Evolutionary conservation across 306 rosid genomes (phyloP).

Genomic region (Hippophae gyantsensis): DNA sequence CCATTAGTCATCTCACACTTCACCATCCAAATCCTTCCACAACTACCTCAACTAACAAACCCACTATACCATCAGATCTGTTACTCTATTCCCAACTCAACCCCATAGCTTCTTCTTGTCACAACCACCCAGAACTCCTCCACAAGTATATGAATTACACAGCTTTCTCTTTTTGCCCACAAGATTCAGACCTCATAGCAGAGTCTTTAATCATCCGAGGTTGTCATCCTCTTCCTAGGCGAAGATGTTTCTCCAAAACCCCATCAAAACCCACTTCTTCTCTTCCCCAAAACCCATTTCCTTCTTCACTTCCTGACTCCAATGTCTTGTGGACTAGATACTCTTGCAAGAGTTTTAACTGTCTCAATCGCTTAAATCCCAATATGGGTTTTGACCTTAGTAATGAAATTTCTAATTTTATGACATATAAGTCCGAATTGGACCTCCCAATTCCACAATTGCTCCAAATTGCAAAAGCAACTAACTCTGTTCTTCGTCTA

Average conservation of each 20-base stretch:
- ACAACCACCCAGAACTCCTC: slow-evolving; percentile 69
- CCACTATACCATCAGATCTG: slow-evolving; percentile 63
- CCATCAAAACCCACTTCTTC: slow-evolving; percentile 47
- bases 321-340: slow-evolving; percentile 59
- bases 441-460: not conserved
- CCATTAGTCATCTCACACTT: slow-evolving; percentile 92
- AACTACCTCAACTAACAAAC: slow-evolving; percentile 3
- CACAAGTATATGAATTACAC: slow-evolving; percentile 72
- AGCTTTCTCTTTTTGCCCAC: slow-evolving; percentile 63
- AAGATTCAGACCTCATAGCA: slow-evolving; percentile 43
- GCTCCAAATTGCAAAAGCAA: not conserved
- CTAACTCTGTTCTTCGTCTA: not conserved
- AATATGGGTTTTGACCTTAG: slow-evolving; percentile 49
- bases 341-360: slow-evolving; percentile 60
- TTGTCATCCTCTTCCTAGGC: slow-evolving; percentile 98
- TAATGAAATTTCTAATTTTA: slow-evolving; percentile 36
- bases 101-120: slow-evolving; percentile 78
- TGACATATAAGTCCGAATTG: slow-evolving; percentile 18
- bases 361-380: slow-evolving; percentile 46
- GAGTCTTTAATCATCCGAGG: slow-evolving; percentile 72
- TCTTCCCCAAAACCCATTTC: slow-evolving; percentile 48
- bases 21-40: slow-evolving; percentile 27
- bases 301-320: slow-evolving; percentile 45
- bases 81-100: slow-evolving; percentile 58
- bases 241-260: slow-evolving; percentile 73